These are phyloP conservation scores for Petrea volubilis DNA, from an alignment of 257 asterid genomes.

Conservation along the genomic window DNA sequence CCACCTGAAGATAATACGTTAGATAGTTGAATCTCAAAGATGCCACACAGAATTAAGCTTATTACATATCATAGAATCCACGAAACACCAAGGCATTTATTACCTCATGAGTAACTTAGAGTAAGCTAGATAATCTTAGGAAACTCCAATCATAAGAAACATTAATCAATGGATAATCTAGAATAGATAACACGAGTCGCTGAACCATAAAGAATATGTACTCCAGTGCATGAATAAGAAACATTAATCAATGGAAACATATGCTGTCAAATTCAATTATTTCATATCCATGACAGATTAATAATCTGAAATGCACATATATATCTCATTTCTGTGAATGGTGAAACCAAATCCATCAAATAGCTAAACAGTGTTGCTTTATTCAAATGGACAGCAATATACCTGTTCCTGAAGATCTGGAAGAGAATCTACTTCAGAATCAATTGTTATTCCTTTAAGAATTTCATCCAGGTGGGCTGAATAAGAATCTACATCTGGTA, in stretches of 20 bases:
- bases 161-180: too few relatives aligned
- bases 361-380: not conserved
- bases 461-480: constrained; percentile 52
- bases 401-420: constrained; percentile 93
- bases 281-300: not conserved
- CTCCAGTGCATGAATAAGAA: not conserved
- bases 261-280: not conserved
- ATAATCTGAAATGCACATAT: not conserved
- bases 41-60: not conserved
- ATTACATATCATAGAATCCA: constrained; percentile 8
- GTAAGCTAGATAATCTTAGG: not conserved
- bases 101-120: not conserved
- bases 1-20: constrained; percentile 62
- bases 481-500: constrained; percentile 38
- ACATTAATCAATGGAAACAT: not conserved
- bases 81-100: not conserved
- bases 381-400: constrained; percentile 5
- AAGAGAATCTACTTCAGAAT: constrained; percentile 68
- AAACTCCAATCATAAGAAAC: too few relatives aligned
- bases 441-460: constrained; percentile 46
- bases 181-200: not conserved
- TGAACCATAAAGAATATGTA: not conserved
- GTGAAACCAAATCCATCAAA: not conserved
- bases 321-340: not conserved
- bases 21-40: constrained; percentile 26